Evolutionary conservation across 352 stramenopile genomes (phyloP), one percentile per base, ranked within the genome.

Genomic region (Lagenidium giganteum): DNA sequence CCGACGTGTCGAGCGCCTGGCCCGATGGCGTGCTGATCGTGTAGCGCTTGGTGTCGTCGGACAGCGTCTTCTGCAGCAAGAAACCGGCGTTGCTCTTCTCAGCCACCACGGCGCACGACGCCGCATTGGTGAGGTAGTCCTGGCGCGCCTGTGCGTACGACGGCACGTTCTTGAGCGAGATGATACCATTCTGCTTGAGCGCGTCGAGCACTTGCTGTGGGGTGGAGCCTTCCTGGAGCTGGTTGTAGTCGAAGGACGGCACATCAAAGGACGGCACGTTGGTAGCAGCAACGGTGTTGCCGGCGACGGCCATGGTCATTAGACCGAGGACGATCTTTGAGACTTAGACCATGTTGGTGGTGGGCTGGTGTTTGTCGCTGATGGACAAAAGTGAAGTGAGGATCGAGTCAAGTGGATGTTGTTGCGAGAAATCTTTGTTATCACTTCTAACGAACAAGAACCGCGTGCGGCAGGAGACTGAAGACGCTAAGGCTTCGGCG

Each of bases 101-200:
- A 12, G 61, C 54, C n/a, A 41, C 36, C 3, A 71, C 30, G 4
- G 64, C 67, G 37, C 70, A 83, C 24, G 61, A 23, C 9, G 57
- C 56, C 5, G 70, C 67, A 8, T 56, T 62, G 7, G 40, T 16
- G 5, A 83, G 29, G 42, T 74, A 80, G 8, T 34, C 38, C n/a
- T 54, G 44, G 8, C 67, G 67, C 21, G 60, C 36, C 21, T 59
- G 53, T 13, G 26, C 38, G 47, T 70, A 83, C 41, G 65, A 58
- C 2, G 65, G 67, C 22, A 83, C 61, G 34, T 76, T 73, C 31
- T 56, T 62, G 26, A 83, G 49, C 4, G 61, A 56, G 30, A 83
- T 46, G 53, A 83, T 75, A 22, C 70, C 67, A 20, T 60, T 58
- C 8, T 29, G 32, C 37, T 69, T 37, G 17, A 83, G 51, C 23